Evolutionary conservation across 352 stramenopile genomes (phyloP).

Genomic region (Hyaloperonospora arabidopsidis): DNA sequence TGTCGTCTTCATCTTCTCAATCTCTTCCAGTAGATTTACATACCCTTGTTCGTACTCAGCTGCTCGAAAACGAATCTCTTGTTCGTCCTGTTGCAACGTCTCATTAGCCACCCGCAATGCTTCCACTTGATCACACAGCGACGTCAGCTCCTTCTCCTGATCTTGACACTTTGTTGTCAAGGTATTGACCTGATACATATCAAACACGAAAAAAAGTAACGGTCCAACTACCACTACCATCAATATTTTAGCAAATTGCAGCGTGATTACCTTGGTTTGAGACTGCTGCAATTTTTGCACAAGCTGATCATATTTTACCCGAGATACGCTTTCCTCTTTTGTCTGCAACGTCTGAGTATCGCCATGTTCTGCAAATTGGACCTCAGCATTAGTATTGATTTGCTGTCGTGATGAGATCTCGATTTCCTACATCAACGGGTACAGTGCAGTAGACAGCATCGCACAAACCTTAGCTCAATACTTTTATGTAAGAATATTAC

Average conservation of each 20-base stretch:
- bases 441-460: too few relatives aligned
- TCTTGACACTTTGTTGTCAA: slow-evolving; percentile 31
- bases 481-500: too few relatives aligned
- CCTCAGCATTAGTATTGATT: too few relatives aligned
- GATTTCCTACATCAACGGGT: too few relatives aligned
- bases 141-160: slow-evolving; percentile 32
- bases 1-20: slow-evolving; percentile 38
- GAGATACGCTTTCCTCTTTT: slow-evolving; percentile 8
- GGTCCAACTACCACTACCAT: neutral
- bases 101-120: slow-evolving; percentile 32
- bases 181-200: slow-evolving; percentile 31
- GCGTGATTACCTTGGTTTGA: slow-evolving; percentile 36
- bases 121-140: slow-evolving; percentile 24
- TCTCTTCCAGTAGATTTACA: slow-evolving; percentile 41
- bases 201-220: slow-evolving; percentile 3
- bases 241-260: neutral
- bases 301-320: slow-evolving; percentile 18
- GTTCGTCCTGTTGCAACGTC: slow-evolving; percentile 34
- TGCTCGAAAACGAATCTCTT: slow-evolving; percentile 32
- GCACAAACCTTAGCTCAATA: too few relatives aligned
- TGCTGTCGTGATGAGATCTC: too few relatives aligned
- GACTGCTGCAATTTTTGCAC: slow-evolving; percentile 43
- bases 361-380: too few relatives aligned
- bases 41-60: slow-evolving; percentile 69
- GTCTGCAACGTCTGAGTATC: slow-evolving; percentile 3